Conservation (phyloP, 2,329 filamentous ascomycete genomes). For the Monosporascus sp. region DNA sequence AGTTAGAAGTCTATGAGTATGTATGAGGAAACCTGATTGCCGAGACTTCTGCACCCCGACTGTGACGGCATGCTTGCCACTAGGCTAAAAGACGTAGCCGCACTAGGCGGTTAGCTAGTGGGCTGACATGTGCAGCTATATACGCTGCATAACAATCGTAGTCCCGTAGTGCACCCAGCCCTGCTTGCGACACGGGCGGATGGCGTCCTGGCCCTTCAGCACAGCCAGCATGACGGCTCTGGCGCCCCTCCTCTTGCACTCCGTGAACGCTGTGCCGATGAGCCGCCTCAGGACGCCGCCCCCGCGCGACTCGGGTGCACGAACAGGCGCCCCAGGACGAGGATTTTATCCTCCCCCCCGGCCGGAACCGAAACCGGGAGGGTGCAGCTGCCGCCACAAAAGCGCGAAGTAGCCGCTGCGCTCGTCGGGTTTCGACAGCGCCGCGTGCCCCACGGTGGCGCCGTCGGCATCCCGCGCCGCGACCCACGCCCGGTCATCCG, state of each 20-base stretch:
- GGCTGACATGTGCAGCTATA: too few species aligned
- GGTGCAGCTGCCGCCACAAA: not conserved
- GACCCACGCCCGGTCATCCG: conserved; percentile 12
- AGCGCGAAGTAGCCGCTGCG: not conserved
- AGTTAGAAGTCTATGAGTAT: too few species aligned
- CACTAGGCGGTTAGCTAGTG: too few species aligned
- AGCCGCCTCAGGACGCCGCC: conserved; percentile 10
- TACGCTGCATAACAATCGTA: too few species aligned
- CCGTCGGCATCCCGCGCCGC: conserved; percentile 4
- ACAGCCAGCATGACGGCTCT: conserved; percentile 12
- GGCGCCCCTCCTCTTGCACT: conserved; percentile 1
- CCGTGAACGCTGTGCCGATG: conserved; percentile 9
- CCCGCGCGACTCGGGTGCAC: conserved; percentile 8
- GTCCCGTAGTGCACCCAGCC: conserved; percentile 13
- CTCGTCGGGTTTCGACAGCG: not conserved
- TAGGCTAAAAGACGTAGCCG: too few species aligned
- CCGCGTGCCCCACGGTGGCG: not conserved
- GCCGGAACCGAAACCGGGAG: not conserved
- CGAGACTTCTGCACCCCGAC: too few species aligned
- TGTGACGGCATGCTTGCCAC: too few species aligned
- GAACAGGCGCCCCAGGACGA: conserved; percentile 12
- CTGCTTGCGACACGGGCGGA: conserved; percentile 11
- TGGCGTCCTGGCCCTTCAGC: conserved; percentile 15
- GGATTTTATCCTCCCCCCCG: conserved; percentile 3
- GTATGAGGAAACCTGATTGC: too few species aligned